phyloP scores from a whole-genome alignment of 768 basidiomycete genomes.

The Russula earlei region DNA sequence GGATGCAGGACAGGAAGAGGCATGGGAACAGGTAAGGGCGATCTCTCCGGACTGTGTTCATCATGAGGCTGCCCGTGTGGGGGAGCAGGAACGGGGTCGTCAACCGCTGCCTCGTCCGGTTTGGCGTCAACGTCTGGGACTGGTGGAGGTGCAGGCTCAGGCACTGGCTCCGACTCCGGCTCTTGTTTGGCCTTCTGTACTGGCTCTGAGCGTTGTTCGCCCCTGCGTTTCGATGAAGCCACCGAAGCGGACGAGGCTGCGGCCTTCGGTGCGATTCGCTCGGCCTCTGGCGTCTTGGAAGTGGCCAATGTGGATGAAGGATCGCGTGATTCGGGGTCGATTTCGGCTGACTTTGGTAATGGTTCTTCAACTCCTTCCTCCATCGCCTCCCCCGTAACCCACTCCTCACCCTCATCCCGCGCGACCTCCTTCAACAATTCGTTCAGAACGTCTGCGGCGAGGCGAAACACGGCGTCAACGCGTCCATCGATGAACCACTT shows the following conservation, averaged over 20 bases:
- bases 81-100: background rate
- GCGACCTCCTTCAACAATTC: slow-evolving; percentile 15
- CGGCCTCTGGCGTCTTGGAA: slow-evolving; percentile 4
- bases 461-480: slow-evolving; percentile 18
- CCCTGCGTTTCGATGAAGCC: slow-evolving; percentile 1
- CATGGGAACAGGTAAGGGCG: slow-evolving; percentile 9
- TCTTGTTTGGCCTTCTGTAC: background rate
- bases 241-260: background rate
- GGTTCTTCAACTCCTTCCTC: background rate
- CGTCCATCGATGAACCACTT: slow-evolving; percentile 16
- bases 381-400: slow-evolving; percentile 8
- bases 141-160: background rate
- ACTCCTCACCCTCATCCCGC: slow-evolving; percentile 17
- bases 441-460: slow-evolving; percentile 13
- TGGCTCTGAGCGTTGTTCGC: slow-evolving; percentile 2
- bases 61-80: background rate
- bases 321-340: background rate
- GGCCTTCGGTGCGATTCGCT: background rate
- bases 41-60: background rate
- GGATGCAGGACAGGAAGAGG: slow-evolving; percentile 14
- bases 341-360: background rate
- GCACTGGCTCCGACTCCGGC: too few relatives aligned
- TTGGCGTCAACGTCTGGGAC: background rate
- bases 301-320: slow-evolving; percentile 1
- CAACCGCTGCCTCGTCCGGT: background rate